phyloP scores from a whole-genome alignment of 495 filamentous ascomycete species.

The Cercophora sp. region DNA sequence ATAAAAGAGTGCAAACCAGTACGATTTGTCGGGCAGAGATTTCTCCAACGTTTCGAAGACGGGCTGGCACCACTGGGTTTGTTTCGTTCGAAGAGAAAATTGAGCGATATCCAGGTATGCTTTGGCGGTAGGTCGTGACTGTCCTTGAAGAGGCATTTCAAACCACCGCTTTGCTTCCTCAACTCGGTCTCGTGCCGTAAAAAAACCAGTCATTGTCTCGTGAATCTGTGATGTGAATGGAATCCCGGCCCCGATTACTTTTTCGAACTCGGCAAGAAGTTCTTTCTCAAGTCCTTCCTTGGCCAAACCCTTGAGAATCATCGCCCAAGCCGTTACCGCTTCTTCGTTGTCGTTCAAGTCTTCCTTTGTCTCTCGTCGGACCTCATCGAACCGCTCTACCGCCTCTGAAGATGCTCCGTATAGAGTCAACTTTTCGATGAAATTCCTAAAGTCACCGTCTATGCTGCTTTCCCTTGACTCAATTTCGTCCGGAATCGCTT shows the following conservation, averaged over 20 bases:
- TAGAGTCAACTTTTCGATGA: constrained; percentile 52
- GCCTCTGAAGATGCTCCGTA: constrained; percentile 60
- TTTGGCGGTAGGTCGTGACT: constrained; percentile 36
- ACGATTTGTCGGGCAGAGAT: constrained; percentile 42
- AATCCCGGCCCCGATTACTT: constrained; percentile 29
- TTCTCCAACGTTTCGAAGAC: constrained; percentile 59
- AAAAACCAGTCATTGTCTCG: constrained; percentile 50
- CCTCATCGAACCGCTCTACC: constrained; percentile 44
- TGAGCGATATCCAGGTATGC: constrained; percentile 51
- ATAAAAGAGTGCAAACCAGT: constrained; percentile 67
- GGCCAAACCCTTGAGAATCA: constrained; percentile 63
- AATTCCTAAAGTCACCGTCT: constrained; percentile 41
- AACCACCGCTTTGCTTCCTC: constrained; percentile 61
- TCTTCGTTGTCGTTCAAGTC: constrained; percentile 13
- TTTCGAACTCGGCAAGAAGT: constrained; percentile 23
- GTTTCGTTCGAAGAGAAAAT: constrained; percentile 47
- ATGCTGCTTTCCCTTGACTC: background rate
- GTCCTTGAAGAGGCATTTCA: constrained; percentile 48
- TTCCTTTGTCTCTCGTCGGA: constrained; percentile 24
- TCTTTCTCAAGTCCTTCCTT: constrained; percentile 46
- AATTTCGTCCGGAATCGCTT: constrained; percentile 36
- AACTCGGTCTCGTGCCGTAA: constrained; percentile 45
- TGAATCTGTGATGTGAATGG: constrained; percentile 38
- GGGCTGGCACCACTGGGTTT: constrained; percentile 58
- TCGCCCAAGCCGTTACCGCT: constrained; percentile 53